These are phyloP conservation scores for Lobosporangium transversale DNA, from an alignment of 192 early-diverging fungal species.

Conservation along the genomic window DNA sequence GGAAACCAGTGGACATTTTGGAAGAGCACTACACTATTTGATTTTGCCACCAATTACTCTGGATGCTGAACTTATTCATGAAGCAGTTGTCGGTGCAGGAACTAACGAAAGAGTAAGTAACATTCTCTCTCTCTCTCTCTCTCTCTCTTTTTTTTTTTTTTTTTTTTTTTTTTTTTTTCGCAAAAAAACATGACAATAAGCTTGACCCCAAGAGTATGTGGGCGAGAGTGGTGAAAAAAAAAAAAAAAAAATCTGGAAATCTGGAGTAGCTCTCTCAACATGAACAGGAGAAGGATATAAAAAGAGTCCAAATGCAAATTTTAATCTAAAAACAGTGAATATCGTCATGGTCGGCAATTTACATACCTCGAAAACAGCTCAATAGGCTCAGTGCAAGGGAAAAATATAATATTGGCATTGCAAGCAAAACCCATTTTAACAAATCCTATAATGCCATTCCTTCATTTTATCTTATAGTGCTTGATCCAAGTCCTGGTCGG, in stretches of 20 bases:
- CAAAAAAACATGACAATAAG: neutral
- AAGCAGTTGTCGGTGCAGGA: conserved; percentile 35
- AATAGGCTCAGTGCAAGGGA: too few species aligned
- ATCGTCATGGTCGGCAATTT: too few species aligned
- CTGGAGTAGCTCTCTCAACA: too few species aligned
- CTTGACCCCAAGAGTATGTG: too few species aligned
- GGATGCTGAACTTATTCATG: conserved; percentile 39
- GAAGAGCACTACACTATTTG: conserved; percentile 35
- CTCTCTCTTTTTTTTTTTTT: neutral
- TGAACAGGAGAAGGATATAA: too few species aligned
- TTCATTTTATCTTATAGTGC: conserved; percentile 25
- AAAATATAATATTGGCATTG: too few species aligned
- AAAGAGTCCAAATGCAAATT: neutral
- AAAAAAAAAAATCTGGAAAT: too few species aligned
- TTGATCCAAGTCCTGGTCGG: conserved; percentile 43
- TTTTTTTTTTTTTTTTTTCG: neutral
- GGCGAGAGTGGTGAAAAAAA: too few species aligned
- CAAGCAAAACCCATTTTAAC: too few species aligned
- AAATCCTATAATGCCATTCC: too few species aligned
- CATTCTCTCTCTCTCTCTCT: neutral
- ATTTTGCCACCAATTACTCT: conserved; percentile 33
- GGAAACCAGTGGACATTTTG: conserved; percentile 45
- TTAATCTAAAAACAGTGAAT: too few species aligned
- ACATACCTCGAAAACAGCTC: too few species aligned
- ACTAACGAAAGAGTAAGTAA: conserved; percentile 44